Evolutionary conservation across 441 rosid genomes (phyloP).

Genomic region (Populus hybrid): DNA sequence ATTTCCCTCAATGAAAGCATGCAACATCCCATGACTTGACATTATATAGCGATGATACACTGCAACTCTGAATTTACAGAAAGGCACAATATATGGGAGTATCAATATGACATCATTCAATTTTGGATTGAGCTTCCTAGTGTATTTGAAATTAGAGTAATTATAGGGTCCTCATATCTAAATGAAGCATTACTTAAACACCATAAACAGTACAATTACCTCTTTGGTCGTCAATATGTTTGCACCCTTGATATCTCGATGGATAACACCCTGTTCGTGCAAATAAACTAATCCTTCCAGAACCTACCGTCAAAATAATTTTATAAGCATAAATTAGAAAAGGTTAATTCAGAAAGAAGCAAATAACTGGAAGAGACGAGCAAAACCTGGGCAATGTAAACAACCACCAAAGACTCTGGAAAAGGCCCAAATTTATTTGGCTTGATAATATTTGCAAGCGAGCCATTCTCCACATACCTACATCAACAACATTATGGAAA

Average conservation of each 20-base stretch:
- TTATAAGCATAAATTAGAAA: constrained; percentile 21
- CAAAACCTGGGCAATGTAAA: constrained; percentile 94
- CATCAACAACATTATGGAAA: constrained; percentile 18
- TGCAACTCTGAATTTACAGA: background rate
- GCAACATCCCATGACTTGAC: background rate
- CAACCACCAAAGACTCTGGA: constrained; percentile 95
- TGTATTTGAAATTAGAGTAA: background rate
- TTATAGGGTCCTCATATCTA: background rate
- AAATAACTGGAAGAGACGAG: constrained; percentile 23
- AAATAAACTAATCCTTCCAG: constrained; percentile 98
- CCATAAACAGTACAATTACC: constrained; percentile 33
- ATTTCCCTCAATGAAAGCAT: background rate
- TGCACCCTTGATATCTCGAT: constrained; percentile 99
- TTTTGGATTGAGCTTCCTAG: background rate
- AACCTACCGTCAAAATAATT: constrained; percentile 46
- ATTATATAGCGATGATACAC: background rate
- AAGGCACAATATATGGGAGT: background rate
- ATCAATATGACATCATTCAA: background rate
- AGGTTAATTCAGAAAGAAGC: constrained; percentile 14
- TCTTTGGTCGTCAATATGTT: constrained; percentile 96
- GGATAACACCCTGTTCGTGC: constrained; percentile 98
- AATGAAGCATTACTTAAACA: background rate
- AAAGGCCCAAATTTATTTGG: constrained; percentile 99
- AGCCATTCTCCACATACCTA: constrained; percentile 99
- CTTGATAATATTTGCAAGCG: constrained; percentile 97